Evolutionary conservation across 2,329 filamentous ascomycete species (phyloP).

Genomic region (Bipolaris victoriae): DNA sequence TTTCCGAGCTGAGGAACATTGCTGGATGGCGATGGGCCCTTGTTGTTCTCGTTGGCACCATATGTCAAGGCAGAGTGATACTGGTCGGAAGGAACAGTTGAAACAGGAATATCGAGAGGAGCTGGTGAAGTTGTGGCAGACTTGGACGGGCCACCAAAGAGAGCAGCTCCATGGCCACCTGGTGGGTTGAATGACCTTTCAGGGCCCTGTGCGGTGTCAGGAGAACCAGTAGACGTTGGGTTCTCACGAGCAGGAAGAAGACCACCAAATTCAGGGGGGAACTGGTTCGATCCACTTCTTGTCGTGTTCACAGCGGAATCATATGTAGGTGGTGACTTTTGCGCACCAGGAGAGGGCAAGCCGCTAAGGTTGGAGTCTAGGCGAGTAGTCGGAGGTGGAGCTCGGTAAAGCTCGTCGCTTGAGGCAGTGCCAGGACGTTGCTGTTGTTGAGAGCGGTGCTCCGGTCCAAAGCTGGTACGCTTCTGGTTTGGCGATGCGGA

Average conservation of each 20-base stretch:
- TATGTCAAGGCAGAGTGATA: conserved; percentile 52
- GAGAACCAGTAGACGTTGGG: conserved; percentile 53
- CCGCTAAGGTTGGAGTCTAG: conserved; percentile 46
- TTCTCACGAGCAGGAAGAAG: conserved; percentile 62
- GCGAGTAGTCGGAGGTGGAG: conserved; percentile 44
- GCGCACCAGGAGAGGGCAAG: conserved; percentile 61
- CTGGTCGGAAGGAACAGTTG: conserved; percentile 51
- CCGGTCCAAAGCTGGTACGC: conserved; percentile 34
- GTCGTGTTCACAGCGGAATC: conserved; percentile 52
- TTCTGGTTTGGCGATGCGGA: conserved; percentile 59
- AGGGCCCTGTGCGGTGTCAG: conserved; percentile 44
- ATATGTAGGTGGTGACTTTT: conserved; percentile 65
- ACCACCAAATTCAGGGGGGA: conserved; percentile 62
- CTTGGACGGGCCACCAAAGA: conserved; percentile 50
- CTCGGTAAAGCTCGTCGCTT: conserved; percentile 40
- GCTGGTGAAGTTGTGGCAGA: conserved; percentile 47
- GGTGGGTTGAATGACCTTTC: conserved; percentile 47
- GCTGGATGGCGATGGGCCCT: conserved; percentile 34
- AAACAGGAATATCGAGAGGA: conserved; percentile 48
- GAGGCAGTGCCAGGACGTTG: conserved; percentile 37
- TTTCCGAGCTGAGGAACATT: conserved; percentile 50
- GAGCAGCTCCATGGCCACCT: conserved; percentile 48
- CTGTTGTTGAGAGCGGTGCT: conserved; percentile 34
- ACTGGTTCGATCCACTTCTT: conserved; percentile 53
- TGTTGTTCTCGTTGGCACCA: conserved; percentile 43